Evolutionary conservation across 1,139 yeast genomes (phyloP).

Genomic region (Spencermartinsiella ligniputridi): DNA sequence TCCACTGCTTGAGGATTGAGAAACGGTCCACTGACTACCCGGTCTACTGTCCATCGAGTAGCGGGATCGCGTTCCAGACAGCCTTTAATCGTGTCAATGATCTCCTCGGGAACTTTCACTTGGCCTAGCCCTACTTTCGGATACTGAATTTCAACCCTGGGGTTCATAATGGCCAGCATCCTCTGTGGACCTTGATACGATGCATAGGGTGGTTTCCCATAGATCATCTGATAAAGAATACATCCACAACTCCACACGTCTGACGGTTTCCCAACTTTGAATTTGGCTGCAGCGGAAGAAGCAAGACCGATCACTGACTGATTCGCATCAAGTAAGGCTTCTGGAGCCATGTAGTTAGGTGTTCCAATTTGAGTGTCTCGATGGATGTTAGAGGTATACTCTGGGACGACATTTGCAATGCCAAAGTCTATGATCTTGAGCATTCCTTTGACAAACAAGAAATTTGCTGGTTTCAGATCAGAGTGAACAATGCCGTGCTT

Average conservation of each 20-base stretch:
- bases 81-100: slow-evolving; percentile 64
- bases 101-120: slow-evolving; percentile 61
- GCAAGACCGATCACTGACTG: slow-evolving; percentile 27
- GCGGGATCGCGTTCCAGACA: slow-evolving; percentile 73
- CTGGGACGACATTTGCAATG: slow-evolving; percentile 91
- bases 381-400: slow-evolving; percentile 84
- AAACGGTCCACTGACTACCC: slow-evolving; percentile 58
- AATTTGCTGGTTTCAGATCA: slow-evolving; percentile 93
- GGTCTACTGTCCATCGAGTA: slow-evolving; percentile 60
- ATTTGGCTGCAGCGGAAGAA: slow-evolving; percentile 30
- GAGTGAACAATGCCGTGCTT: slow-evolving; percentile 86
- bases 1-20: slow-evolving; percentile 72
- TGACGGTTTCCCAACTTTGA: slow-evolving; percentile 88
- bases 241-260: slow-evolving; percentile 99
- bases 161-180: slow-evolving; percentile 80
- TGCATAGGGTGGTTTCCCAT: slow-evolving; percentile 91
- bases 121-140: slow-evolving; percentile 62
- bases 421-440: slow-evolving; percentile 94
- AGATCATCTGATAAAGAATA: slow-evolving; percentile 90
- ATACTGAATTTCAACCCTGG: slow-evolving; percentile 69
- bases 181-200: slow-evolving; percentile 74
- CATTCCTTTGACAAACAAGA: slow-evolving; percentile 77
- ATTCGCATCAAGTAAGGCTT: slow-evolving; percentile 68
- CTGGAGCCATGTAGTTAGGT: slow-evolving; percentile 98
- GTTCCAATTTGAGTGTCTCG: slow-evolving; percentile 93